Base-by-base conservation (phyloP, 2,329 filamentous ascomycete genomes). In the Knoxdaviesia proteae region DNA sequence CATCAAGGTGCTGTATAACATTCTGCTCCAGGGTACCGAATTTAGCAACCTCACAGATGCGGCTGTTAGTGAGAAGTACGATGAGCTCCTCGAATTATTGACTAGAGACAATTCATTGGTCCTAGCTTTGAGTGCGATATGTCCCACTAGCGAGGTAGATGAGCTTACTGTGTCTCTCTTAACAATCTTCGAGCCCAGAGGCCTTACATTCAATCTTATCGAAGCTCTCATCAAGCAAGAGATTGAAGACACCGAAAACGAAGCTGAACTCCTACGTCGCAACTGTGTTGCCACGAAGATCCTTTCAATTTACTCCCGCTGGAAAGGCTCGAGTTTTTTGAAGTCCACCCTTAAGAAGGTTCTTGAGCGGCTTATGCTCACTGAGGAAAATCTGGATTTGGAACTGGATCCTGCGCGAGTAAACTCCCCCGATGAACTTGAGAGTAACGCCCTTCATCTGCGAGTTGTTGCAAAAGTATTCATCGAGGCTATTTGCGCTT, bases 251-350 rank as follows among this genome's bases (percentile, higher is more conserved):
- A 80, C 75, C 5, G 77, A 80, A 53, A 80, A 76, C 43, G 77
- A 80, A 51, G 68, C 75, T 1, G 77, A 81, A 50, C 63, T 81
- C 29, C 57, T 81, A 7, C 67, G 77, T n/a, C 64, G 75, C 41
- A 77, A 77, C 33, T 80, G 74, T 49, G 76, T 81, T 1, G 72
- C 74, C n/a, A 80, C 77, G 2, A 81, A 80, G 53, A 77, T 80
- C 68, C 63, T 81, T 3, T 79, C 77, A 1, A 66, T 80, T 6
- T 81, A 79, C 50, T 76, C 75, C 5, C 80, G 77, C 51, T 81
- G 77, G 77, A 80, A 80, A 56, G 77, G 77, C 8, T 61, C 67
- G 10, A 55, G 64, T 4, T 81, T 81, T 51, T 63, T 81, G 34
- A 72, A 70, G 49, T 61, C 64, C 9, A 80, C 77, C 1, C 60